Evolutionary conservation across 140 eudicot genomes (phyloP).

Genomic region (Stevia rebaudiana): DNA sequence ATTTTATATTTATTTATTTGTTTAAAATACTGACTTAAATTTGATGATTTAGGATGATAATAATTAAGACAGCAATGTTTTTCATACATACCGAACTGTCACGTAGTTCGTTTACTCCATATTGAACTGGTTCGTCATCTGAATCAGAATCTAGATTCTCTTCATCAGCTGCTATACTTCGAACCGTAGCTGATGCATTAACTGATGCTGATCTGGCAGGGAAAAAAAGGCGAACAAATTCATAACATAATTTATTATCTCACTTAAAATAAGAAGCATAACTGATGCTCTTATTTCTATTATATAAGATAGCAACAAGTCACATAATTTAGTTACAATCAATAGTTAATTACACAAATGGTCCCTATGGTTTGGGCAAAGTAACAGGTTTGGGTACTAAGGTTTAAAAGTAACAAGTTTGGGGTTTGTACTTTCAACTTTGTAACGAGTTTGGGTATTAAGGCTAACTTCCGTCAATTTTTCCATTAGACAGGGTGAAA

Average conservation of each 20-base stretch:
- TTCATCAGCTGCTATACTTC: constrained; percentile 67
- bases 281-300: neutral
- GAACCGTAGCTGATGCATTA: constrained; percentile 73
- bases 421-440: too few species aligned
- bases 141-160: constrained; percentile 75
- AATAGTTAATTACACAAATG: too few species aligned
- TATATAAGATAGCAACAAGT: neutral
- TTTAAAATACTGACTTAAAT: neutral
- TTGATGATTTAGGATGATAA: neutral
- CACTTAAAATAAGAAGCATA: neutral
- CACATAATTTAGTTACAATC: neutral
- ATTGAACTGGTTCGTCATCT: constrained; percentile 62
- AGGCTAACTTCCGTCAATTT: too few species aligned
- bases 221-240: neutral
- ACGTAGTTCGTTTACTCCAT: constrained; percentile 48
- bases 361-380: too few species aligned
- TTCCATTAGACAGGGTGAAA: too few species aligned
- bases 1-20: neutral
- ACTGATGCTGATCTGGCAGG: constrained; percentile 75
- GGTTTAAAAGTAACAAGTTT: too few species aligned
- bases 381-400: too few species aligned
- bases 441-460: too few species aligned
- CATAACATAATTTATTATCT: neutral
- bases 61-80: neutral
- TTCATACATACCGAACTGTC: constrained; percentile 58